These are phyloP conservation scores for Mytilinidion resinicola DNA, from an alignment of 495 filamentous ascomycete species.

Conservation along the genomic window DNA sequence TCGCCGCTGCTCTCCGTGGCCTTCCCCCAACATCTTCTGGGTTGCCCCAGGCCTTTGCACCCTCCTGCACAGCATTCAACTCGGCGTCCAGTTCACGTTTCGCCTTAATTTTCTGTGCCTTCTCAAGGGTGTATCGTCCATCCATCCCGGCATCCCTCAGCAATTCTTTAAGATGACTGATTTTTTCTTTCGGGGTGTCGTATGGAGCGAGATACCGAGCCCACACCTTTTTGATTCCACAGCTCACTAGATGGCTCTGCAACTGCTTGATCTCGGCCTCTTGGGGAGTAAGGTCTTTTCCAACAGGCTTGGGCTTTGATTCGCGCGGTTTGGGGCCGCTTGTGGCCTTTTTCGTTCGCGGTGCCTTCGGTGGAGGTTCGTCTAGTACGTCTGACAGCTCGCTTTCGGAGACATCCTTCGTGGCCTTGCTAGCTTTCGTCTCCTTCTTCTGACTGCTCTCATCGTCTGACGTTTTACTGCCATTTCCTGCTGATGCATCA, in stretches of 20 bases:
- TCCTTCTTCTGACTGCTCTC: conserved; percentile 21
- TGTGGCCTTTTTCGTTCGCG: conserved; percentile 39
- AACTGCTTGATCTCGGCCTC: conserved; percentile 84
- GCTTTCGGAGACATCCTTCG: conserved; percentile 58
- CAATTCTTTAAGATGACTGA: conserved; percentile 70
- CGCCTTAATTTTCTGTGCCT: conserved; percentile 79
- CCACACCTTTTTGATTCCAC: conserved; percentile 93
- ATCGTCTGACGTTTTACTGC: conserved; percentile 24
- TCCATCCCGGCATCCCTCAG: conserved; percentile 78
- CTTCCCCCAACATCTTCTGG: conserved; percentile 39
- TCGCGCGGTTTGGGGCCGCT: conserved; percentile 25
- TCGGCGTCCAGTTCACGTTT: conserved; percentile 74
- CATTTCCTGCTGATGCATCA: conserved; percentile 2
- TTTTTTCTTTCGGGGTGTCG: conserved; percentile 71
- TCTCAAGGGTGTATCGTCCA: conserved; percentile 76
- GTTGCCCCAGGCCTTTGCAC: conserved; percentile 68
- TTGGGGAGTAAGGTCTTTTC: conserved; percentile 53
- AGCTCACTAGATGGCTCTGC: conserved; percentile 82
- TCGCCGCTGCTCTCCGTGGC: conserved; percentile 23
- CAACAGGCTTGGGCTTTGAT: conserved; percentile 23
- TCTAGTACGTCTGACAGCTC: conserved; percentile 75
- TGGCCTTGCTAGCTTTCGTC: neutral
- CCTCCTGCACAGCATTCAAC: conserved; percentile 72
- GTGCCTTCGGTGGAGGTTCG: conserved; percentile 54
- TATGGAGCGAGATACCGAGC: conserved; percentile 68